Conservation (phyloP, 805 yeast genomes). For the Metschnikowia kofuensis region DNA sequence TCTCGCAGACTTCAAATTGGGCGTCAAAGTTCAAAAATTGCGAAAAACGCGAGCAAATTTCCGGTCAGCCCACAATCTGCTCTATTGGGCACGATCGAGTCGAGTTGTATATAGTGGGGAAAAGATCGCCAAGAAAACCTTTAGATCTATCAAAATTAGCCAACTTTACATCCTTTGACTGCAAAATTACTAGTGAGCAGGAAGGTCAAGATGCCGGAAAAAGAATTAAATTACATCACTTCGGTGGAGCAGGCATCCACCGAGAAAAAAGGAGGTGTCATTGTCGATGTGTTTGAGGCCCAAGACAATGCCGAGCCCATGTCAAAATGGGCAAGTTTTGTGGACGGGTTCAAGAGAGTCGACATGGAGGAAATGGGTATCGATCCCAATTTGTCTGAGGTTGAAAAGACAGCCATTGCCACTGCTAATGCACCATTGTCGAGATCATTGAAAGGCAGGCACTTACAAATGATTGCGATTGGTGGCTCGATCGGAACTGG, state of each 20-base stretch:
- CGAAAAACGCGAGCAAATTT: background rate
- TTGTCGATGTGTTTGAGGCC: slow-evolving; percentile 28
- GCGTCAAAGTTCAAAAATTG: too few relatives aligned
- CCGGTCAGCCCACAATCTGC: background rate
- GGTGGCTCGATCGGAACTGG: slow-evolving; percentile 88
- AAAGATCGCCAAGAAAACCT: too few relatives aligned
- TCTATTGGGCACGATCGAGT: background rate
- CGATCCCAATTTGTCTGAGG: slow-evolving; percentile 38
- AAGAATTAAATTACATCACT: slow-evolving; percentile 39
- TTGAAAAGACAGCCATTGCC: slow-evolving; percentile 45
- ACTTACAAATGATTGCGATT: slow-evolving; percentile 52
- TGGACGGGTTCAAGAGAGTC: slow-evolving; percentile 32
- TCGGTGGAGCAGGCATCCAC: slow-evolving; percentile 32
- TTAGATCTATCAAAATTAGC: too few relatives aligned
- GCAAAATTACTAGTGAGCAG: too few relatives aligned
- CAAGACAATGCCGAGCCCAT: slow-evolving; percentile 15
- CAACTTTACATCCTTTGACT: too few relatives aligned
- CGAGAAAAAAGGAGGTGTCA: slow-evolving; percentile 37
- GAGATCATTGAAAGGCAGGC: slow-evolving; percentile 53
- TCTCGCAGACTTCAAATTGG: background rate
- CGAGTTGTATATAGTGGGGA: background rate
- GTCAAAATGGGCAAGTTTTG: slow-evolving; percentile 18
- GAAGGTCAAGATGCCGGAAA: slow-evolving; percentile 30
- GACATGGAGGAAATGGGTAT: slow-evolving; percentile 38
- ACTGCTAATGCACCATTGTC: slow-evolving; percentile 59